Conservation (phyloP, 139 green algal genomes). For the Coccomyxa sp. region DNA sequence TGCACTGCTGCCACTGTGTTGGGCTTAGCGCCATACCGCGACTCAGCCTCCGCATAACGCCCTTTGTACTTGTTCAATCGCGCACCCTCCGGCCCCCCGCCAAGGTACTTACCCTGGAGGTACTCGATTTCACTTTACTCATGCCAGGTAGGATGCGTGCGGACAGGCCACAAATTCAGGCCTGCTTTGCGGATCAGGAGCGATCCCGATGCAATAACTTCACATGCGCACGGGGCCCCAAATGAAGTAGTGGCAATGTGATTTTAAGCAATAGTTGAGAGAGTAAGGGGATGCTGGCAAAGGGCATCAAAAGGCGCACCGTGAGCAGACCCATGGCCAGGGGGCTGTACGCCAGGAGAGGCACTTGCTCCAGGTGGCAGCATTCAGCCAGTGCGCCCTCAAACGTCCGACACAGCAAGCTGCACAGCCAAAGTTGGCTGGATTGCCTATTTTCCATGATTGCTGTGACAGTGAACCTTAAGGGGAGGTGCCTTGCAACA, state of each 20-base stretch:
- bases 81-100: conserved; percentile 7
- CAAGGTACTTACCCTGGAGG: conserved; percentile 69
- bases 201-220: too few species aligned
- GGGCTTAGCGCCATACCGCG: conserved; percentile 68
- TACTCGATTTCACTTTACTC: neutral
- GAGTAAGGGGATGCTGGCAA: too few species aligned
- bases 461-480: too few species aligned
- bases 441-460: too few species aligned
- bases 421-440: conserved; percentile 7
- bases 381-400: conserved; percentile 69
- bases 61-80: conserved; percentile 76
- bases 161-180: neutral
- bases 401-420: conserved; percentile 76
- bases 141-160: neutral
- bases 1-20: conserved; percentile 54
- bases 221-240: too few species aligned
- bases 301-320: conserved; percentile 23
- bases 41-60: conserved; percentile 75
- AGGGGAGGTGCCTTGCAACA: too few species aligned
- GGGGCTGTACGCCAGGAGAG: conserved; percentile 81
- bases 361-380: conserved; percentile 65
- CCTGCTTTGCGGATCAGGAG: neutral
- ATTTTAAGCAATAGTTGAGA: too few species aligned
- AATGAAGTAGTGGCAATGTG: too few species aligned
- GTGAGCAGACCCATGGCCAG: conserved; percentile 89